These are phyloP conservation scores for Ploettnerulaceae sp. DNA, from an alignment of 2,329 filamentous ascomycete species.

Conservation along the genomic window DNA sequence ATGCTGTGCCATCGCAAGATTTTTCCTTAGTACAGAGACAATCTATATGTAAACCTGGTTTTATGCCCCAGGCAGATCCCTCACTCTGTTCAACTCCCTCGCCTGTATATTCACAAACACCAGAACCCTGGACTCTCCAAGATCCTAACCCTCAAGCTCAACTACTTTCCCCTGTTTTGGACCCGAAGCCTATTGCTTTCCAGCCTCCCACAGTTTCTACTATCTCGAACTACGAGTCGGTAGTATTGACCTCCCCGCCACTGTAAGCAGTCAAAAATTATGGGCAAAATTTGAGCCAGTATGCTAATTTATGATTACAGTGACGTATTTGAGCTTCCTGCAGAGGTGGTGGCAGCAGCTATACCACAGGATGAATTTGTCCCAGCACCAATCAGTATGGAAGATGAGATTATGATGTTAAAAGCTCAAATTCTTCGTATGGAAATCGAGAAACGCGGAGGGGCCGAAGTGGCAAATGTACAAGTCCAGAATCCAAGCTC, in stretches of 20 bases:
- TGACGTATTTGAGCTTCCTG: conserved; percentile 6
- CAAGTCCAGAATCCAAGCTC: neutral
- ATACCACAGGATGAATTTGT: conserved; percentile 1
- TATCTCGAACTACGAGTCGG: neutral
- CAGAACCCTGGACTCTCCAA: neutral
- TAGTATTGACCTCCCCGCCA: neutral
- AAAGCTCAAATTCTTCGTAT: conserved; percentile 27
- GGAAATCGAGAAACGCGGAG: conserved; percentile 27
- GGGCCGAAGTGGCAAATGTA: neutral
- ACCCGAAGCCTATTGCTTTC: neutral
- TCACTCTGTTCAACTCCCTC: conserved; percentile 5
- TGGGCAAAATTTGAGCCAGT: neutral
- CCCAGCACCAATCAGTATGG: conserved; percentile 18
- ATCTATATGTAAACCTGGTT: neutral
- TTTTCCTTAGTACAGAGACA: neutral
- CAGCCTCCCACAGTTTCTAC: neutral
- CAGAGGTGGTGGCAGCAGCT: conserved; percentile 4
- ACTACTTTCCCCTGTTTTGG: neutral
- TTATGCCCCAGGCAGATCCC: neutral
- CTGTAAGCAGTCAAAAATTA: neutral
- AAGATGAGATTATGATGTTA: conserved; percentile 26
- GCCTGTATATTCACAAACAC: conserved; percentile 5
- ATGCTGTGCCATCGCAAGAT: neutral
- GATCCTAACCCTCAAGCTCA: neutral
- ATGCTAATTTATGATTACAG: neutral